Evolutionary conservation across 2,329 filamentous ascomycete species (phyloP).

Genomic region (Xylaria multiplex): DNA sequence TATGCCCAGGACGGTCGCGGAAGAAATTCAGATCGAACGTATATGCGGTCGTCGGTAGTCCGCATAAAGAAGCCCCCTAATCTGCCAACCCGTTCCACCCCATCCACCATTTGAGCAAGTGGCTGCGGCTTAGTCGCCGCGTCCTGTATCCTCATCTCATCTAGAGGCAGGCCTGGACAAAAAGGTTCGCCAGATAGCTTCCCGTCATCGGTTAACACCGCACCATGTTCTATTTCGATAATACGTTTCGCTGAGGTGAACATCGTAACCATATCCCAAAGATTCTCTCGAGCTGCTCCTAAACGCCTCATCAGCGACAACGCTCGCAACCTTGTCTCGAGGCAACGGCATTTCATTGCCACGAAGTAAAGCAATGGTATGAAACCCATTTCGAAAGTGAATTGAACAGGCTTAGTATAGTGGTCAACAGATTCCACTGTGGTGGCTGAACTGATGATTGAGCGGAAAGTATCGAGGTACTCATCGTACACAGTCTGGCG

Average conservation of each 20-base stretch:
- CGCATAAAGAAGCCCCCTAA: constrained; percentile 43
- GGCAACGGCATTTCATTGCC: constrained; percentile 53
- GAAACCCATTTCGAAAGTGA: constrained; percentile 56
- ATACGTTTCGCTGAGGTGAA: constrained; percentile 48
- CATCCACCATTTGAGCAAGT: constrained; percentile 30
- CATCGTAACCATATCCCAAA: constrained; percentile 52
- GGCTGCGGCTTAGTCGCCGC: constrained; percentile 36
- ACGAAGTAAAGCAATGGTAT: constrained; percentile 53
- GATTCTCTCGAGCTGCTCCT: constrained; percentile 48
- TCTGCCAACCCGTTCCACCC: constrained; percentile 35
- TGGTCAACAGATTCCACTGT: constrained; percentile 31
- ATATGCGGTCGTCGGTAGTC: constrained; percentile 39
- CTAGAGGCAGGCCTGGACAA: constrained; percentile 44
- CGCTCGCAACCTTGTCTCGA: constrained; percentile 50
- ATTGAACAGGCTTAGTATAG: constrained; percentile 41
- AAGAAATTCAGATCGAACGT: constrained; percentile 42
- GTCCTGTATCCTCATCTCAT: constrained; percentile 45
- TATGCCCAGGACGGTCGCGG: constrained; percentile 26
- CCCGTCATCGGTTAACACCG: constrained; percentile 42
- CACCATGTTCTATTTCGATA: constrained; percentile 54
- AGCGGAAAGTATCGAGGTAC: constrained; percentile 45
- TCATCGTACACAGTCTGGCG: constrained; percentile 52
- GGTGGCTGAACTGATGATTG: constrained; percentile 46
- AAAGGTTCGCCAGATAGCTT: constrained; percentile 31
- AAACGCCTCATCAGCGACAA: constrained; percentile 49